Evolutionary conservation across 2,329 filamentous ascomycete species (phyloP).

Genomic region (Diplodia seriata): DNA sequence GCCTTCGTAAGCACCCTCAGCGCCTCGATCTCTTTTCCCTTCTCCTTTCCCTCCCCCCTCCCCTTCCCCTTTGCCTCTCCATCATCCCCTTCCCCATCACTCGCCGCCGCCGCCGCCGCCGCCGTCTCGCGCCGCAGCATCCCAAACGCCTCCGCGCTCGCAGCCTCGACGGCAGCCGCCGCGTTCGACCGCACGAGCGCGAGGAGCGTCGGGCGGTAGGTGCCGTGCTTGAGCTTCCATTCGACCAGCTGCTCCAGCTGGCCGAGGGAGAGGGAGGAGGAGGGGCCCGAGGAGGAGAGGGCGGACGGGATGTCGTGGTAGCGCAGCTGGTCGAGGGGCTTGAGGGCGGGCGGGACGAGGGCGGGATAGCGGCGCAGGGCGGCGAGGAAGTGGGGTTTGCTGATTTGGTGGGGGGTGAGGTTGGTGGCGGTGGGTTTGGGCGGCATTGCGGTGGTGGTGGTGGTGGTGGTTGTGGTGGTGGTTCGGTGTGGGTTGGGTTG

Average conservation of each 20-base stretch:
- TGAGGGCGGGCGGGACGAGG: conserved; percentile 40
- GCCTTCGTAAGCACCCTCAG: conserved; percentile 52
- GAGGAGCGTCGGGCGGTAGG: conserved; percentile 56
- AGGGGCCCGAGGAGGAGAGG: conserved; percentile 19
- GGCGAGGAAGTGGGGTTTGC: conserved; percentile 35
- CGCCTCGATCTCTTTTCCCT: neutral
- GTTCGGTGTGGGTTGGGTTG: neutral
- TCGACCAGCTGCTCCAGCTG: conserved; percentile 47
- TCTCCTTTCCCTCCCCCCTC: no score
- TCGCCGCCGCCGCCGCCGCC: no score
- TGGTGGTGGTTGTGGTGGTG: neutral
- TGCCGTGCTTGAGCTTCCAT: conserved; percentile 58
- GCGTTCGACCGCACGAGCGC: conserved; percentile 65
- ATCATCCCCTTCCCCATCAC: neutral
- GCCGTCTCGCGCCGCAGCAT: conserved; percentile 12
- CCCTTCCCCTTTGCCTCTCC: no score
- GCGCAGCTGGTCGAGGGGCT: conserved; percentile 43
- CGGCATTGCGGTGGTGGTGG: neutral
- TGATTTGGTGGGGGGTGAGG: conserved; percentile 3
- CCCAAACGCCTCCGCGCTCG: conserved; percentile 61
- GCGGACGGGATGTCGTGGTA: conserved; percentile 42
- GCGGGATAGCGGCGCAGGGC: conserved; percentile 40
- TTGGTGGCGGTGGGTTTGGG: neutral
- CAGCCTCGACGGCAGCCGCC: conserved; percentile 53
- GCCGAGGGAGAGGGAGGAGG: neutral